These are phyloP conservation scores for Carex parvula DNA, from an alignment of 176 grass and related monocot genomes.

Conservation along the genomic window DNA sequence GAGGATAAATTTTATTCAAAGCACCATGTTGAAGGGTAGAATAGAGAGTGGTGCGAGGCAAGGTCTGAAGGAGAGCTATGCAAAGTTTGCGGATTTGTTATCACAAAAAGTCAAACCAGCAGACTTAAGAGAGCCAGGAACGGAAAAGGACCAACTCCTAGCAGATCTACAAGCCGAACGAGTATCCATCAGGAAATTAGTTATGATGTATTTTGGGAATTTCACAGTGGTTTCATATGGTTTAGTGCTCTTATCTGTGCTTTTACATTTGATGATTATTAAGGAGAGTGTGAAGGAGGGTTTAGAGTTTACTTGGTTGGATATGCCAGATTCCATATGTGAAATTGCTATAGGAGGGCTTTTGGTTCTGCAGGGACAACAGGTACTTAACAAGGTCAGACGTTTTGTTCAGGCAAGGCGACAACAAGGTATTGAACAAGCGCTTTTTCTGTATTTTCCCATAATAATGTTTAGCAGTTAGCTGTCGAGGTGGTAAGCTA, in stretches of 20 bases:
- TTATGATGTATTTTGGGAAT: conserved; percentile 71
- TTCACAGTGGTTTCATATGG: conserved; percentile 62
- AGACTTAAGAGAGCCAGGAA: conserved; percentile 44
- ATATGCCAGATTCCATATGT: conserved; percentile 84
- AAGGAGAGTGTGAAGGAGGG: conserved; percentile 46
- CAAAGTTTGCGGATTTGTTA: conserved; percentile 62
- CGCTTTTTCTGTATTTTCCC: conserved; percentile 2
- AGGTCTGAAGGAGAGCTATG: conserved; percentile 67
- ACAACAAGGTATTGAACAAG: conserved; percentile 51
- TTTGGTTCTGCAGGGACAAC: conserved; percentile 77
- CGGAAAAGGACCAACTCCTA: conserved; percentile 58
- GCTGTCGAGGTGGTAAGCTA: background rate
- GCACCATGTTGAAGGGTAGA: conserved; percentile 85
- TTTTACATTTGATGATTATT: conserved; percentile 50
- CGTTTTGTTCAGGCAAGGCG: conserved; percentile 63
- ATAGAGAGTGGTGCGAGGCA: conserved; percentile 97
- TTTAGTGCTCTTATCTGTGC: conserved; percentile 58
- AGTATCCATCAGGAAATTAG: conserved; percentile 62
- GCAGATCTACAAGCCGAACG: conserved; percentile 43
- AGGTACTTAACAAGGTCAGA: conserved; percentile 46
- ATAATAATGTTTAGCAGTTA: conserved; percentile 4
- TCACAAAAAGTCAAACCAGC: conserved; percentile 61
- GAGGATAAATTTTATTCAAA: conserved; percentile 96
- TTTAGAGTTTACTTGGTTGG: conserved; percentile 74
- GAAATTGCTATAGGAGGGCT: conserved; percentile 71